These are phyloP conservation scores for Elasticomyces elasticus DNA, from an alignment of 495 filamentous ascomycete species.

Conservation along the genomic window DNA sequence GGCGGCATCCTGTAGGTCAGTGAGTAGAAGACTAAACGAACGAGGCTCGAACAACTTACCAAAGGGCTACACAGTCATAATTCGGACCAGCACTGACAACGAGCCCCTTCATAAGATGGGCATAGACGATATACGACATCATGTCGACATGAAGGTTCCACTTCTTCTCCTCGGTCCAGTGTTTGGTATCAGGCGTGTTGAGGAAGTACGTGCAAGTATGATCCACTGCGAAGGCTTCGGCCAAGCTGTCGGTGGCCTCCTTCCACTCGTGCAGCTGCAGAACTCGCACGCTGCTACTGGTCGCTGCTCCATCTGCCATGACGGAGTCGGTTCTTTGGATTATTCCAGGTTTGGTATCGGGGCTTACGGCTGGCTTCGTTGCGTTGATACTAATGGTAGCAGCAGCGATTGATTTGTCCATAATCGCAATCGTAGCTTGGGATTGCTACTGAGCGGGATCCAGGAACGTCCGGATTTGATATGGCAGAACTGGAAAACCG, in stretches of 20 bases:
- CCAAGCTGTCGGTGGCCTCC: constrained; percentile 55
- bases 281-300: constrained; percentile 41
- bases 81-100: constrained; percentile 62
- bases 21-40: not conserved
- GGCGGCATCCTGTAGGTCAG: constrained; percentile 57
- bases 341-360: not conserved
- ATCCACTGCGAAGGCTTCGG: constrained; percentile 67
- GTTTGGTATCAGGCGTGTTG: constrained; percentile 53
- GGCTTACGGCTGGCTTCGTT: constrained; percentile 17
- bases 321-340: constrained; percentile 6
- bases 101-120: constrained; percentile 59
- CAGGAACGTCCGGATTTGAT: constrained; percentile 19
- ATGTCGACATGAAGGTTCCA: constrained; percentile 67
- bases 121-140: constrained; percentile 60
- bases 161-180: constrained; percentile 50
- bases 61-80: constrained; percentile 66
- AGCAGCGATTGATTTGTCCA: constrained; percentile 28
- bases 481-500: constrained; percentile 16
- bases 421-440: constrained; percentile 31
- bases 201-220: constrained; percentile 60
- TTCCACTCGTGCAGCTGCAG: constrained; percentile 53
- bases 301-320: constrained; percentile 9
- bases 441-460: constrained; percentile 17
- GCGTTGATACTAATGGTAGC: constrained; percentile 20
- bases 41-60: constrained; percentile 42